Conservation (phyloP, 768 basidiomycete species). For the Hericium coralloides region DNA sequence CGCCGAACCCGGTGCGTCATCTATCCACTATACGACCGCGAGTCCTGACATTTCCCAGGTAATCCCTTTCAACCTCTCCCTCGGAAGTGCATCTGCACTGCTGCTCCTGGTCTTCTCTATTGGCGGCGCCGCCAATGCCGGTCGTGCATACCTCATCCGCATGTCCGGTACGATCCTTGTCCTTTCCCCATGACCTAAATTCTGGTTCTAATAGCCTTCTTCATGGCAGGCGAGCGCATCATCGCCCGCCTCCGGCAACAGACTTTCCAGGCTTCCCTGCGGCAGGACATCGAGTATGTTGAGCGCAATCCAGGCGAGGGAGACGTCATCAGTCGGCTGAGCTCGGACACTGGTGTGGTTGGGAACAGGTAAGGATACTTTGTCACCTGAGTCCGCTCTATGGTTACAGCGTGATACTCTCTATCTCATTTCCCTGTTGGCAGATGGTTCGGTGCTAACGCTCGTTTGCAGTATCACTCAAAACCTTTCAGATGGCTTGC, state of each 20-base stretch:
- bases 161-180: slow-evolving; percentile 50
- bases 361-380: slow-evolving; percentile 66
- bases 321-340: slow-evolving; percentile 86
- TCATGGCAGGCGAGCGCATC: slow-evolving; percentile 66
- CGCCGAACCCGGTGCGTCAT: slow-evolving; percentile 47
- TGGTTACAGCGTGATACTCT: neutral
- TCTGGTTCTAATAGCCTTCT: neutral
- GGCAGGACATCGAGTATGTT: slow-evolving; percentile 89
- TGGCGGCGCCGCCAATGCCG: slow-evolving; percentile 84
- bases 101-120: slow-evolving; percentile 72
- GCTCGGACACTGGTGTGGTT: slow-evolving; percentile 86
- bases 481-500: slow-evolving; percentile 71
- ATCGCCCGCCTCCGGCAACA: slow-evolving; percentile 78
- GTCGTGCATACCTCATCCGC: slow-evolving; percentile 77
- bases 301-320: slow-evolving; percentile 72
- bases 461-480: slow-evolving; percentile 49
- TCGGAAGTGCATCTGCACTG: slow-evolving; percentile 69
- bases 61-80: slow-evolving; percentile 72
- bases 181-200: neutral
- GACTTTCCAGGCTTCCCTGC: slow-evolving; percentile 75
- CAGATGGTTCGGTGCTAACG: no score
- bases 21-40: neutral
- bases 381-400: neutral
- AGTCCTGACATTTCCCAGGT: neutral
- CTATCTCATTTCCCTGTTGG: no score